A percentile compares a stretch with the other conserved stretches of the same genome.
phyloP scores from a whole-genome alignment of 202 grass and related monocot genomes.

The Saccharum hybrid region DNA sequence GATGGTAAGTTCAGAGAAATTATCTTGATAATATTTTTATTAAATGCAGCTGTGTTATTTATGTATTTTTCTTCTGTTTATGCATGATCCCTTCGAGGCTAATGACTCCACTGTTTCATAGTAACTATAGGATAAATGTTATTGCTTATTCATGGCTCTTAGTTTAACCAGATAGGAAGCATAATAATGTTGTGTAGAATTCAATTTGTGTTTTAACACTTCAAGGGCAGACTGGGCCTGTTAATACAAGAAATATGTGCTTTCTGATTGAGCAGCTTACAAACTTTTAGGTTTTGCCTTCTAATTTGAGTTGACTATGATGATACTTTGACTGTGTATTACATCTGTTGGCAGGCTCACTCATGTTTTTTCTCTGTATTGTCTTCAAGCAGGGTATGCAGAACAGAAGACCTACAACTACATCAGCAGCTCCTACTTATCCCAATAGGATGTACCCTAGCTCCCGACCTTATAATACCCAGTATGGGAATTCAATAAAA shows the following conservation, averaged over 20 bases:
- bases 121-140: background rate
- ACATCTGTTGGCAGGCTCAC: slow-evolving; percentile 9
- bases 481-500: slow-evolving; percentile 62
- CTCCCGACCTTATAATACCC: slow-evolving; percentile 51
- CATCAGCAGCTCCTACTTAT: slow-evolving; percentile 50
- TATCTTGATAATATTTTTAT: background rate
- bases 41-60: background rate
- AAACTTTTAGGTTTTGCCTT: background rate
- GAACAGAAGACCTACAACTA: slow-evolving; percentile 45
- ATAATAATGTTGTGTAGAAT: background rate
- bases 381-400: slow-evolving; percentile 51
- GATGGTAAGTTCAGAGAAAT: slow-evolving; percentile 48
- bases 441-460: slow-evolving; percentile 61
- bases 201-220: background rate
- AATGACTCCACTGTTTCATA: slow-evolving; percentile 11
- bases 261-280: background rate
- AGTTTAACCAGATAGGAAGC: background rate
- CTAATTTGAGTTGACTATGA: slow-evolving; percentile 19
- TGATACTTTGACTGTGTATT: background rate
- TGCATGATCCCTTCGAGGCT: background rate
- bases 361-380: slow-evolving; percentile 5
- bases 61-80: background rate
- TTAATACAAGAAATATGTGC: background rate
- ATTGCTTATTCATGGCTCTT: background rate
- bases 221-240: background rate